phyloP scores from a whole-genome alignment of 495 filamentous ascomycete genomes.

The Copromyces sp. region DNA sequence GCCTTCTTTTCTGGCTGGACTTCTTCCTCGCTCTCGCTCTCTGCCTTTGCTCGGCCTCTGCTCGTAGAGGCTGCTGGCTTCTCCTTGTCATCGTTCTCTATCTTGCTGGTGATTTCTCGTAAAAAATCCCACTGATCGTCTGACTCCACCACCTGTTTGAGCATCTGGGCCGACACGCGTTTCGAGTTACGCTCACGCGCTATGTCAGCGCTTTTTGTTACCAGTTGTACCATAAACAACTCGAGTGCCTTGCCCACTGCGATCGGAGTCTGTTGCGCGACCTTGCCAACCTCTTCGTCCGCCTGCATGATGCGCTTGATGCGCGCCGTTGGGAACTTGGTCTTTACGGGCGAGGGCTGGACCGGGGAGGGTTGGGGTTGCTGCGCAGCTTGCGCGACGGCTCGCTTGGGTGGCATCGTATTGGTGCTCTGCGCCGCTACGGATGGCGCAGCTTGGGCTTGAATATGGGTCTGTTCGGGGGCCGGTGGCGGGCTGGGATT shows the following conservation, averaged over 20 bases:
- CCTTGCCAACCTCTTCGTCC: conserved; percentile 97
- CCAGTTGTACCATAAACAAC: conserved; percentile 92
- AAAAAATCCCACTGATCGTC: conserved; percentile 92
- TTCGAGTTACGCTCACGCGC: conserved; percentile 75
- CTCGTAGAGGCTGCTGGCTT: conserved; percentile 12
- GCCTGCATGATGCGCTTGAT: conserved; percentile 99
- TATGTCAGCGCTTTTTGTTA: conserved; percentile 74
- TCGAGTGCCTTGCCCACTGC: conserved; percentile 93
- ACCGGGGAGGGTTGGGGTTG: conserved; percentile 15
- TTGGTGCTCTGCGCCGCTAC: background rate
- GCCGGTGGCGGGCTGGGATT: background rate
- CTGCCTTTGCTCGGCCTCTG: conserved; percentile 18
- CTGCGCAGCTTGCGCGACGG: conserved; percentile 13
- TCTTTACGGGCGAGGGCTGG: conserved; percentile 66
- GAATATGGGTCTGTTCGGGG: background rate
- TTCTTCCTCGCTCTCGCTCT: conserved; percentile 38
- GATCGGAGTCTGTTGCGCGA: conserved; percentile 91
- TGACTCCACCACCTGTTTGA: conserved; percentile 78
- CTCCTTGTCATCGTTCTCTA: conserved; percentile 54
- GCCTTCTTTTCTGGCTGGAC: conserved; percentile 30
- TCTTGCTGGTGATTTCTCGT: conserved; percentile 77
- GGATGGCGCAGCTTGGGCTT: background rate
- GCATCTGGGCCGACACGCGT: conserved; percentile 77
- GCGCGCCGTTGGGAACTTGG: conserved; percentile 92
- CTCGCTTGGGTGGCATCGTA: conserved; percentile 36